Percentiles rank a stretch among this genome's conserved stretches.
These are phyloP conservation scores for Daucus carota DNA, from an alignment of 129 eudicot genomes.

Conservation along the genomic window DNA sequence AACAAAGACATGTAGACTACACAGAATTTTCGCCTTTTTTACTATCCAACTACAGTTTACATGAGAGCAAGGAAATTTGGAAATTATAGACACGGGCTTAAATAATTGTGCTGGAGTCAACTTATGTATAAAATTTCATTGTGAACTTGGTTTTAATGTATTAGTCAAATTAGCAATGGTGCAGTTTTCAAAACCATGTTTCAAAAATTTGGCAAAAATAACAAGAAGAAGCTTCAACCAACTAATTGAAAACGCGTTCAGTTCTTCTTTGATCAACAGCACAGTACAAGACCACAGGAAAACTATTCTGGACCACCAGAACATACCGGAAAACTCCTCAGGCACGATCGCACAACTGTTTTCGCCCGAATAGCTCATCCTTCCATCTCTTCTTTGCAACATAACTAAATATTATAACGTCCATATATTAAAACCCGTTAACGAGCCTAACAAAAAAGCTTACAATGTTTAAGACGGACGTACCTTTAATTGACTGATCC, in stretches of 20 bases:
- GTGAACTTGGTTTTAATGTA: neutral
- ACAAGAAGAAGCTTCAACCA: neutral
- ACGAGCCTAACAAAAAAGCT: neutral
- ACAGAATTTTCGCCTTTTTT: neutral
- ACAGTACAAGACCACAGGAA: neutral
- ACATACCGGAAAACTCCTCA: slow-evolving; percentile 70
- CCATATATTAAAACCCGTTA: neutral
- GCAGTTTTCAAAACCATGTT: neutral
- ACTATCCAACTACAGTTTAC: no score
- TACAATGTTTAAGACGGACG: slow-evolving; percentile 8
- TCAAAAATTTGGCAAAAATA: neutral
- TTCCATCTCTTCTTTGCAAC: slow-evolving; percentile 37
- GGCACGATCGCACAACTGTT: slow-evolving; percentile 63
- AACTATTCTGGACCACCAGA: neutral
- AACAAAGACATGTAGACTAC: neutral
- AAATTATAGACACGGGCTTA: neutral
- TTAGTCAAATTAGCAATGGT: neutral
- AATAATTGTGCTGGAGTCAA: neutral
- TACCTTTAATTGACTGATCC: slow-evolving; percentile 45
- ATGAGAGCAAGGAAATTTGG: neutral
- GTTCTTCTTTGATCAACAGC: slow-evolving; percentile 15
- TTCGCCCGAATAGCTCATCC: slow-evolving; percentile 69
- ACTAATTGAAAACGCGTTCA: neutral
- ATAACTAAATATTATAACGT: neutral
- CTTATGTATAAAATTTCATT: neutral